Evolutionary conservation across 306 rosid genomes (phyloP).

Genomic region (Trifolium pratense): DNA sequence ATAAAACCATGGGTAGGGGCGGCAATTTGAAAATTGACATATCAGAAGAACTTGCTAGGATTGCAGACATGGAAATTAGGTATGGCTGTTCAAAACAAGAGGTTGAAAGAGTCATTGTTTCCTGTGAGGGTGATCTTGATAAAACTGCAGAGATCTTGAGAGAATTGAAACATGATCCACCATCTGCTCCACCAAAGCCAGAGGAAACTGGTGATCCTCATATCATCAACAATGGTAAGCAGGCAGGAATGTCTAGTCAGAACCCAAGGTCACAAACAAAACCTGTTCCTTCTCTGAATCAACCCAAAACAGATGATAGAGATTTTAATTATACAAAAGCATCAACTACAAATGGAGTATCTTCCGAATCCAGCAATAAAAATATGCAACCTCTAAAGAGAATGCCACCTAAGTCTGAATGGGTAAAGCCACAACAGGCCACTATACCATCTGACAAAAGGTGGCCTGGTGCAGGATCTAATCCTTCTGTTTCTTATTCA

Average conservation of each 20-base stretch:
- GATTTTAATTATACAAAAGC: conserved; percentile 86
- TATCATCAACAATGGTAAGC: conserved; percentile 63
- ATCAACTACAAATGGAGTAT: conserved; percentile 52
- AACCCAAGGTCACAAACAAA: conserved; percentile 64
- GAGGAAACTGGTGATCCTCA: conserved; percentile 87
- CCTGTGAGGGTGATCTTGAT: conserved; percentile 90
- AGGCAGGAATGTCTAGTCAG: conserved; percentile 57
- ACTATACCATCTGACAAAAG: conserved; percentile 64
- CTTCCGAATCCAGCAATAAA: conserved; percentile 67
- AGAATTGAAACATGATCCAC: conserved; percentile 63
- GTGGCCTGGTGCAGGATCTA: conserved; percentile 68
- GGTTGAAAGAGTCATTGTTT: conserved; percentile 88
- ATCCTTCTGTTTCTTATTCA: conserved; percentile 70
- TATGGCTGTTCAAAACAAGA: conserved; percentile 83
- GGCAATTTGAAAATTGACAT: conserved; percentile 86
- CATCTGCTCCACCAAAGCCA: conserved; percentile 66
- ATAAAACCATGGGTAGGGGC: conserved; percentile 55
- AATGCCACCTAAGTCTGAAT: conserved; percentile 75
- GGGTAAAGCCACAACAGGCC: conserved; percentile 72
- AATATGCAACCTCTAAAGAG: conserved; percentile 70
- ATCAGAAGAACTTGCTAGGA: conserved; percentile 83
- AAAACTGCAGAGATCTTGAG: conserved; percentile 80
- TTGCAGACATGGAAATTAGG: conserved; percentile 73
- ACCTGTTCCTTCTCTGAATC: conserved; percentile 53
- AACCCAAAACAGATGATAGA: conserved; percentile 69